Evolutionary conservation across 2,329 filamentous ascomycete species (phyloP), one percentile per base, ranked within the genome.

Genomic region (Cyphellophora attinorum): DNA sequence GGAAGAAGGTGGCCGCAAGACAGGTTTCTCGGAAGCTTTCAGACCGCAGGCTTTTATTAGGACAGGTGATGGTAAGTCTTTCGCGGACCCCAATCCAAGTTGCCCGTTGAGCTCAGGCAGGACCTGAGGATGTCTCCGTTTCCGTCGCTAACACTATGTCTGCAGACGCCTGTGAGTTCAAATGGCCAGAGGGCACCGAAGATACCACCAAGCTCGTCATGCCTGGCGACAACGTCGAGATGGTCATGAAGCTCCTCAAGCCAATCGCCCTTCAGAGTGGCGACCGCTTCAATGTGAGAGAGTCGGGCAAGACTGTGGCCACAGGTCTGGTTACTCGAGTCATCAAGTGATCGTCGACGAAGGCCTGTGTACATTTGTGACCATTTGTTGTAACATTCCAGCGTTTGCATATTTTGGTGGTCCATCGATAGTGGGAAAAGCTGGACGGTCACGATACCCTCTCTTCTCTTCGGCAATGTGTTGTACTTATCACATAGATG

Each of bases 141-240:
- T n/a, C n/a, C n/a, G n/a, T n/a, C n/a, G n/a, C n/a, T n/a, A n/a
- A n/a, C n/a, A n/a, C n/a, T n/a, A n/a, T n/a, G n/a, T n/a, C n/a
- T n/a, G n/a, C n/a, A n/a, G 76, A 80, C 60, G 68, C 76, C 37
- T 81, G 83, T 54, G 71, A 80, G 38, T 75, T 98, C 52, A 77
- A 71, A 58, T 95, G 89, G 80, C 85, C 88, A 35, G 88, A 91
- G 53, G 83, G 81, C 44, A 81, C 73, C 44, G 79, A 81, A 60
- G 80, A 89, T 51, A 63, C 70, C 45, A 67, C 66, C 61, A 88
- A 85, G 72, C 82, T 86, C 70, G 80, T 95, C 63, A 93, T 94
- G 86, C 91, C 91, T 34, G 91, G 91, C 62, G 91, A 98, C 75
- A 98, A 98, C 65, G 78, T 94, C 49, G 91, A 98, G 73, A 95